These are phyloP conservation scores for Rosa chinensis DNA, from an alignment of 306 rosid species.

Conservation along the genomic window DNA sequence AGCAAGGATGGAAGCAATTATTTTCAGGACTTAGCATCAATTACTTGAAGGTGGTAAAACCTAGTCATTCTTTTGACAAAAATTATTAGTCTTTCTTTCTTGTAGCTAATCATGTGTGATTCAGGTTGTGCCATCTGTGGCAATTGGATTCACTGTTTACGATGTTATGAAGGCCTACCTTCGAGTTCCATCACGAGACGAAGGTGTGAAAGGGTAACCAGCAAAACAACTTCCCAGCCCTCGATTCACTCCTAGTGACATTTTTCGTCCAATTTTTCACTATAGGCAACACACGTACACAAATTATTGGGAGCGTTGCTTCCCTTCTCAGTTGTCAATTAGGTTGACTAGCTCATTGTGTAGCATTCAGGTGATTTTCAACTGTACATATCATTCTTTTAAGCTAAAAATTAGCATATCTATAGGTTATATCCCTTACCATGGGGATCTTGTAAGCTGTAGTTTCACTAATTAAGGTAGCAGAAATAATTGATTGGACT, in stretches of 20 bases:
- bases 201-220: slow-evolving; percentile 51
- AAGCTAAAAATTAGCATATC: slow-evolving; percentile 27
- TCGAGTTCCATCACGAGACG: slow-evolving; percentile 86
- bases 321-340: slow-evolving; percentile 22
- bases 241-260: slow-evolving; percentile 33
- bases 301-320: slow-evolving; percentile 29
- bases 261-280: slow-evolving; percentile 16
- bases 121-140: slow-evolving; percentile 97
- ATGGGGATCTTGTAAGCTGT: slow-evolving; percentile 8
- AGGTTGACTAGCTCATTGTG: slow-evolving; percentile 13
- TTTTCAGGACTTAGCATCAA: slow-evolving; percentile 98
- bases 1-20: slow-evolving; percentile 82
- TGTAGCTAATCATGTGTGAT: slow-evolving; percentile 27
- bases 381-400: slow-evolving; percentile 61
- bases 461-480: slow-evolving; percentile 21
- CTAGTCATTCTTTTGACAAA: slow-evolving; percentile 10
- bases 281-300: not conserved
- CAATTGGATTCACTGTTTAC: slow-evolving; percentile 94
- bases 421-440: slow-evolving; percentile 30
- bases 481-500: slow-evolving; percentile 27
- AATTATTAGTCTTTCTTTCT: slow-evolving; percentile 7
- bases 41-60: slow-evolving; percentile 70
- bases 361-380: slow-evolving; percentile 23
- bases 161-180: slow-evolving; percentile 68
- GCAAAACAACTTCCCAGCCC: slow-evolving; percentile 46